These are phyloP conservation scores for Rhododendron simsii DNA, from an alignment of 148 eudicot species.

Conservation along the genomic window DNA sequence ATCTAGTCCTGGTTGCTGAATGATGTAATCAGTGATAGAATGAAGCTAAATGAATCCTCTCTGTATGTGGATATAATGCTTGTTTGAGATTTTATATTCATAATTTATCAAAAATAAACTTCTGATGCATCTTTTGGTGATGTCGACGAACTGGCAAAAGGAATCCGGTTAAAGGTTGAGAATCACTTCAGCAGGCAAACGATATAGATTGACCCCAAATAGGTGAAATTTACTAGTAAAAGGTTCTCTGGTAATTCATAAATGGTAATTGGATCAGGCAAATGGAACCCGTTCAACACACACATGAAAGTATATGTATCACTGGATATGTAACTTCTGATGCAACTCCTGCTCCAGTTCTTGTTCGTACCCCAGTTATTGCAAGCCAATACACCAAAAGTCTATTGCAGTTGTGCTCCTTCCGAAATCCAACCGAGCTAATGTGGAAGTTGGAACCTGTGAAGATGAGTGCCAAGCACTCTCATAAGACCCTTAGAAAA, in stretches of 20 bases:
- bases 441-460: background rate
- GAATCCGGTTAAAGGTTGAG: background rate
- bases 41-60: background rate
- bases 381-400: background rate
- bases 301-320: background rate
- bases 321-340: background rate
- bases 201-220: background rate
- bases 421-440: background rate
- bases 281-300: background rate
- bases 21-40: conserved; percentile 14
- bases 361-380: background rate
- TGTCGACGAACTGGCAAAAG: background rate
- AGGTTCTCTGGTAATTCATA: background rate
- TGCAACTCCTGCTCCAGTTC: background rate
- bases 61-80: background rate
- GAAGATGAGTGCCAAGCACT: background rate
- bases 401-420: background rate
- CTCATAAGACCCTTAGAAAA: background rate
- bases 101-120: background rate
- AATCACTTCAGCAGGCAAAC: background rate
- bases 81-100: background rate
- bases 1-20: conserved; percentile 57
- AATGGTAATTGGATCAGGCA: background rate
- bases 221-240: background rate
- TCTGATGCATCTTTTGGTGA: background rate